phyloP scores from a whole-genome alignment of 768 basidiomycete species.

The Podaxis sp. region DNA sequence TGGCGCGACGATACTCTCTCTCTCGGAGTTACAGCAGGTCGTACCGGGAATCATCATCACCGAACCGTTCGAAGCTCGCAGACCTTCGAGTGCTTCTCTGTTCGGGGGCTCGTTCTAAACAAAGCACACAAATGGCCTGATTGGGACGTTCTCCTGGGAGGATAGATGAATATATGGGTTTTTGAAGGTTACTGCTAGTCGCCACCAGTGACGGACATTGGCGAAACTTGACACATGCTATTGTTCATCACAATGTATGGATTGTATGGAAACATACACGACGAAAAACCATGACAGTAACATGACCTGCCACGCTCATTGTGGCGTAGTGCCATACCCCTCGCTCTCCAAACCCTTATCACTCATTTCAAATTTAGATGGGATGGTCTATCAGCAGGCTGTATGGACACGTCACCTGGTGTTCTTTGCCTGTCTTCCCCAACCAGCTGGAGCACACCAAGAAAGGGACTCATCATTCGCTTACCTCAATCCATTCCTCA shows the following conservation, averaged over 20 bases:
- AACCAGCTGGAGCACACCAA: neutral
- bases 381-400: too few relatives aligned
- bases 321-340: neutral
- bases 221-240: neutral
- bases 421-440: neutral
- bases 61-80: slow-evolving; percentile 8
- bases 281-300: neutral
- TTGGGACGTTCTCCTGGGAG: neutral
- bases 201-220: neutral
- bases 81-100: neutral
- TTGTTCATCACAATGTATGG: neutral
- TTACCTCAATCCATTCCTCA: neutral
- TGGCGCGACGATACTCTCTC: slow-evolving; percentile 16
- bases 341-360: too few relatives aligned
- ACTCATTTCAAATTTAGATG: too few relatives aligned
- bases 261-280: neutral
- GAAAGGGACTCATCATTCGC: neutral
- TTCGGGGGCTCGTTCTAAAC: slow-evolving; percentile 8
- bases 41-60: slow-evolving; percentile 12
- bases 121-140: neutral
- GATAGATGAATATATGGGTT: neutral
- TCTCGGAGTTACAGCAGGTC: slow-evolving; percentile 10
- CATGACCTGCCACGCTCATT: neutral
- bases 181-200: too few relatives aligned
- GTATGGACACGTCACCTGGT: neutral